These are phyloP conservation scores for Neostapfia colusana DNA, from an alignment of 176 grass and related monocot genomes.

Conservation along the genomic window DNA sequence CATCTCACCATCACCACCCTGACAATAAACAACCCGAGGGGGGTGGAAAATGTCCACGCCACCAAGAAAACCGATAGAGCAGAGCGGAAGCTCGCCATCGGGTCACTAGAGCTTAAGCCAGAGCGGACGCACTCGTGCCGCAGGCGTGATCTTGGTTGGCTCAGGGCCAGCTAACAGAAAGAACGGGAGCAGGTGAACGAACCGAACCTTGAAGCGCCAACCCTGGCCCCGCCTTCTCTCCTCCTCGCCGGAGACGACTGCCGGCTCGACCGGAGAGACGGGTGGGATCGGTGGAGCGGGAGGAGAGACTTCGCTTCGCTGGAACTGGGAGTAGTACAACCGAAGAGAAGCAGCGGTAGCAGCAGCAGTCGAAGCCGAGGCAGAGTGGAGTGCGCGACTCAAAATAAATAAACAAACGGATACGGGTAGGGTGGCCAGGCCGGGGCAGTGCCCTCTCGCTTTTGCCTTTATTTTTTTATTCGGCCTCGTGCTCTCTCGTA, in stretches of 20 bases:
- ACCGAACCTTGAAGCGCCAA: constrained; percentile 26
- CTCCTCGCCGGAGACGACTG: constrained; percentile 15
- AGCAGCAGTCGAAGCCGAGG: neutral
- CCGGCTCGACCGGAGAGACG: too few species aligned
- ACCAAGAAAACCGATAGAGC: neutral
- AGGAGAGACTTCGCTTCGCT: constrained; percentile 3
- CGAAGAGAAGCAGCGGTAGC: neutral
- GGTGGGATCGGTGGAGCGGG: neutral
- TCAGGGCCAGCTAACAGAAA: neutral
- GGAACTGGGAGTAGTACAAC: neutral
- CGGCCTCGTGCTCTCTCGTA: constrained; percentile 1
- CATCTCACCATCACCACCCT: neutral
- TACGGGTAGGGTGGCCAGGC: neutral
- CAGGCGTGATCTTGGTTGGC: constrained; percentile 12
- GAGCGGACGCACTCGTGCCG: neutral
- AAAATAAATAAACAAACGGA: constrained; percentile 44
- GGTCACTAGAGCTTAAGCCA: constrained; percentile 12
- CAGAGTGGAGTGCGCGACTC: constrained; percentile 32
- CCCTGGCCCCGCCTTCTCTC: neutral
- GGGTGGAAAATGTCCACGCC: neutral
- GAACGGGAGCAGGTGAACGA: neutral
- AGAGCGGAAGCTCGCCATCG: neutral
- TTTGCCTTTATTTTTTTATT: constrained; percentile 31
- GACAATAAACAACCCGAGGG: neutral
- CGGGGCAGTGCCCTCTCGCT: constrained; percentile 33